Evolutionary conservation across 306 rosid genomes (phyloP), one percentile per base, ranked within the genome.

Genomic region (Carpinus viminea): DNA sequence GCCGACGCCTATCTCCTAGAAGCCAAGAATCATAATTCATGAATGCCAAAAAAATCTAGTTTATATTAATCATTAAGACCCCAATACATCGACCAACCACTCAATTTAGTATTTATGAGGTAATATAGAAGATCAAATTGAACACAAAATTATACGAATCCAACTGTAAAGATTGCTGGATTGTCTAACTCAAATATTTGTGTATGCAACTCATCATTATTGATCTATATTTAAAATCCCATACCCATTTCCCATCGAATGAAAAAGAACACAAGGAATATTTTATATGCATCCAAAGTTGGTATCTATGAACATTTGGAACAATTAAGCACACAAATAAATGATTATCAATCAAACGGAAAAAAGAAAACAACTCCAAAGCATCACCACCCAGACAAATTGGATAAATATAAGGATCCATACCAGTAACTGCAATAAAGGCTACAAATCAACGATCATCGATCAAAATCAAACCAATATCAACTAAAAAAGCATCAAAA

Each of bases 251-350:
- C 24, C 12, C 43, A 64, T 34, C 47, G 1, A 64, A 64, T 34
- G 4, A 31, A 64, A 64, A 31, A 34, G 70, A 64, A 34, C 47
- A 64, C 7, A 12, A 62, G 4, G 17, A 4, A 21, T 60, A 60
- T 60, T 24, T 60, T 28, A 26, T 12, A 60, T 26, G 38, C 16
- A 60, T 21, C 66, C 24, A 60, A 60, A 26, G 5, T 60, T 12
- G 38, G 66, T 24, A 17, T 59, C 18, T 3, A 24, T 11, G 38
- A 62, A 28, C 20, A 12, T 13, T 62, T 31, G 34, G 13, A 38
- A 17, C 12, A 56, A 54, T 68, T 69, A 20, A 68, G 56, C 79
- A 68, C 46, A 36, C 24, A 65, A 54, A 74, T 56, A 28, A 69
- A 41, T 34, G 36, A 75, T 57, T 69, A 60, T 70, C 72, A 51